Conservation (phyloP, 202 grass and related monocot genomes). For the Setaria viridis region DNA sequence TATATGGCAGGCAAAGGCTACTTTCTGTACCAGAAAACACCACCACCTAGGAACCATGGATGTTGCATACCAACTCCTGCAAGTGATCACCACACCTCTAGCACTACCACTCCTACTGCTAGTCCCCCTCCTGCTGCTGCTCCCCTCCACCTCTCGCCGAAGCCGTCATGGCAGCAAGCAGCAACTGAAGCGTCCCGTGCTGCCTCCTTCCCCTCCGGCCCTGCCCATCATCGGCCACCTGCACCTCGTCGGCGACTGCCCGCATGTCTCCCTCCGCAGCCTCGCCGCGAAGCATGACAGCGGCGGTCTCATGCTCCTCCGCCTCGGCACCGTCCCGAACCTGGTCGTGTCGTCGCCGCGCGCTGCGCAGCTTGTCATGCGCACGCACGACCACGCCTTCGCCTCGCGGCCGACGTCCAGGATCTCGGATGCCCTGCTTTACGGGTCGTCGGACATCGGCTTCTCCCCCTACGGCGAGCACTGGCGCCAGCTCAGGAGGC, state of each 20-base stretch:
- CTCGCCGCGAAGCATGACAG: neutral
- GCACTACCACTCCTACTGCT: neutral
- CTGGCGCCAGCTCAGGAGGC: neutral
- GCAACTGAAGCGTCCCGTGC: neutral
- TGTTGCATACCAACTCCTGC: neutral
- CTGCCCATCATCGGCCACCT: neutral
- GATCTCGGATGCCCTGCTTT: neutral
- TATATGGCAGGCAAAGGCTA: neutral
- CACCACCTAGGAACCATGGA: neutral
- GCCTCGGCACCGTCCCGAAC: neutral
- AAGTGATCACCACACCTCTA: neutral
- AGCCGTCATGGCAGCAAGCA: neutral
- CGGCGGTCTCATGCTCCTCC: slow-evolving; percentile 6
- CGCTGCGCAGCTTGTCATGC: neutral
- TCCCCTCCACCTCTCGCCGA: neutral
- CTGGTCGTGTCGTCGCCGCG: neutral
- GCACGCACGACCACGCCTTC: neutral
- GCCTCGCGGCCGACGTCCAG: neutral
- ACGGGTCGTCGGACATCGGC: neutral
- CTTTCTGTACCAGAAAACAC: neutral
- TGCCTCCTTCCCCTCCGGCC: neutral
- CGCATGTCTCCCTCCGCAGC: neutral
- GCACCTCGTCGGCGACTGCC: neutral
- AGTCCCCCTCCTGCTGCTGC: neutral
- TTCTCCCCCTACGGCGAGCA: slow-evolving; percentile 2